Percentiles rank a stretch among this genome's conserved stretches.
Evolutionary conservation across 2,329 filamentous ascomycete genomes (phyloP).

Genomic region (Talaromyces sp.): DNA sequence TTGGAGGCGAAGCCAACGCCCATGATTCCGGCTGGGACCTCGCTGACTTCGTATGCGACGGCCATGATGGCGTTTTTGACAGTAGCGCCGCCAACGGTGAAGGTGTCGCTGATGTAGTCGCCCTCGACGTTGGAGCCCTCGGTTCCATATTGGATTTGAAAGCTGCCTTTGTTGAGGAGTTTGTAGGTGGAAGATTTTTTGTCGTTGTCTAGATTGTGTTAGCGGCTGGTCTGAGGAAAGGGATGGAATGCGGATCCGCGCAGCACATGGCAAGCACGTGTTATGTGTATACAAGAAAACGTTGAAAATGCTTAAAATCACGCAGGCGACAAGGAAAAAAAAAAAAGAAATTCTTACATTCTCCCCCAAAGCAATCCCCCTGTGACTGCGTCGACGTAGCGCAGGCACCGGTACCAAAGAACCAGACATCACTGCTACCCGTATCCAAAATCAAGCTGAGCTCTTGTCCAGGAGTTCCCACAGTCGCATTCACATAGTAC

Average conservation of each 20-base stretch:
- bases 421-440: slow-evolving; percentile 66
- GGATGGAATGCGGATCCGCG: slow-evolving; percentile 6
- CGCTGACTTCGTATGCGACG: slow-evolving; percentile 22
- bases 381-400: slow-evolving; percentile 1
- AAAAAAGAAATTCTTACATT: slow-evolving; percentile 4
- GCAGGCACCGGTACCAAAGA: slow-evolving; percentile 11
- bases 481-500: slow-evolving; percentile 59
- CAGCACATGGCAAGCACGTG: slow-evolving; percentile 15
- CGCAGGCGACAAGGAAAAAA: background rate
- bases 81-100: slow-evolving; percentile 27
- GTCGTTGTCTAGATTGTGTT: slow-evolving; percentile 16
- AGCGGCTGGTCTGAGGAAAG: background rate
- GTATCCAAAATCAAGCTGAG: slow-evolving; percentile 62
- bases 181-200: slow-evolving; percentile 18
- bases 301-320: background rate
- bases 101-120: slow-evolving; percentile 33
- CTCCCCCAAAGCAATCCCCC: slow-evolving; percentile 9
- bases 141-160: slow-evolving; percentile 34
- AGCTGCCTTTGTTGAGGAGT: slow-evolving; percentile 17
- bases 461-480: slow-evolving; percentile 59
- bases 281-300: background rate
- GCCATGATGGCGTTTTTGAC: slow-evolving; percentile 38
- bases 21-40: slow-evolving; percentile 28
- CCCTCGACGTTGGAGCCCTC: slow-evolving; percentile 32
- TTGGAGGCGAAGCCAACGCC: slow-evolving; percentile 35